phyloP scores from a whole-genome alignment of 75 land plant species.

The Pseudotsuga menziesii region DNA sequence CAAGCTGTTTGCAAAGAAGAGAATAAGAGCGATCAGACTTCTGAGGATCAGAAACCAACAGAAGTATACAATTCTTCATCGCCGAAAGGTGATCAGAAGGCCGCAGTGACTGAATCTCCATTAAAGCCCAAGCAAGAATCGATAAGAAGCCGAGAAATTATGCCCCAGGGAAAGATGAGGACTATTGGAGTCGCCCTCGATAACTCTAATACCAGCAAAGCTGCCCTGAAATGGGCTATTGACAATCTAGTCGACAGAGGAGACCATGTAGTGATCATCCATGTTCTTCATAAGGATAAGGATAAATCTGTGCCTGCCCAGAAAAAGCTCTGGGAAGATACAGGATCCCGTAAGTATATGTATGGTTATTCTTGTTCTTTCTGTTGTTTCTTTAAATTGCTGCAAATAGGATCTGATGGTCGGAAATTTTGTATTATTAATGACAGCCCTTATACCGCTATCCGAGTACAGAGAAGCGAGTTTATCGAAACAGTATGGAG shows the following conservation, averaged over 20 bases:
- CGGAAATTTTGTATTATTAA: not conserved
- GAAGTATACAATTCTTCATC: no score
- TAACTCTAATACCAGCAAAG: conserved; percentile 47
- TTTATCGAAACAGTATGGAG: conserved; percentile 37
- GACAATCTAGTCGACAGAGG: conserved; percentile 39
- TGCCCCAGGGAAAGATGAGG: no score
- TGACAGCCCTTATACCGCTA: conserved; percentile 55
- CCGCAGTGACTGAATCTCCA: no score
- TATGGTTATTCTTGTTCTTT: not conserved
- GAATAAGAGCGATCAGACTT: no score
- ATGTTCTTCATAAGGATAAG: conserved; percentile 39
- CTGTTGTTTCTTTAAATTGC: not conserved
- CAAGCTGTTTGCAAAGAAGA: no score
- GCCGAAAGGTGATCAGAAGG: no score
- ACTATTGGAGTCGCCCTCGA: conserved; percentile 53
- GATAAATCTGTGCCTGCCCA: conserved; percentile 15
- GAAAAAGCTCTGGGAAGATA: conserved; percentile 35
- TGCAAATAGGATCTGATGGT: not conserved
- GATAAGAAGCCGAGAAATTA: no score
- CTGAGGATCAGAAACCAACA: no score
- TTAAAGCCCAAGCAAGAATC: no score
- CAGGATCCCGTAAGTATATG: conserved; percentile 47
- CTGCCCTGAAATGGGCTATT: conserved; percentile 44
- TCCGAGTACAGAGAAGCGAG: conserved; percentile 35
- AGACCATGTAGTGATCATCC: conserved; percentile 32